phyloP scores from a whole-genome alignment of 73 alveolate species.

The Paramecium biaurelia region DNA sequence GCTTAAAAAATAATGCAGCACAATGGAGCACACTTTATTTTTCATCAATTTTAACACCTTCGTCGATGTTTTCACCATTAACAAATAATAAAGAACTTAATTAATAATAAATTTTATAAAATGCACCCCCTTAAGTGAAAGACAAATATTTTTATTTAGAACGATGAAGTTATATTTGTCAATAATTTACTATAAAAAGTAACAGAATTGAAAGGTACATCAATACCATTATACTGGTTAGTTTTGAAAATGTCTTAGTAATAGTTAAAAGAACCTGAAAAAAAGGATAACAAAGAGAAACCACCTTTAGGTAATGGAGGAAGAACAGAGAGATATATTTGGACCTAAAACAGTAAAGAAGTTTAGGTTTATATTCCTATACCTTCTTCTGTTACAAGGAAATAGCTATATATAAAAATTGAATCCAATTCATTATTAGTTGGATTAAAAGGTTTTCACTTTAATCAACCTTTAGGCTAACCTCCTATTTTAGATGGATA shows the following conservation, averaged over 20 bases:
- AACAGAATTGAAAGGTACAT: too few relatives aligned
- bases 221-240: slow-evolving; percentile 60
- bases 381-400: slow-evolving; percentile 74
- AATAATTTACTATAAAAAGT: too few relatives aligned
- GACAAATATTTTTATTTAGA: too few relatives aligned
- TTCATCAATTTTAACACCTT: not conserved
- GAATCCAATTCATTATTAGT: slow-evolving; percentile 71
- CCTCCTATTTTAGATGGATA: slow-evolving; percentile 80
- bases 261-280: slow-evolving; percentile 78
- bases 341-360: slow-evolving; percentile 93
- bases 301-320: slow-evolving; percentile 93
- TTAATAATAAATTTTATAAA: not conserved
- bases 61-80: not conserved
- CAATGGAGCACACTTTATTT: not conserved
- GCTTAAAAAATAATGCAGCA: slow-evolving; percentile 9
- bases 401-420: slow-evolving; percentile 72
- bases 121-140: not conserved
- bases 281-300: slow-evolving; percentile 68
- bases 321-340: slow-evolving; percentile 85
- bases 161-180: too few relatives aligned
- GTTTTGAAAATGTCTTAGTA: slow-evolving; percentile 59
- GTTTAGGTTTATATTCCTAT: slow-evolving; percentile 85
- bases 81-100: not conserved
- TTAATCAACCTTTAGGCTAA: not conserved
- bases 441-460: slow-evolving; percentile 71